Evolutionary conservation across 2,329 filamentous ascomycete genomes (phyloP).

Genomic region (Ophiostoma sp.): DNA sequence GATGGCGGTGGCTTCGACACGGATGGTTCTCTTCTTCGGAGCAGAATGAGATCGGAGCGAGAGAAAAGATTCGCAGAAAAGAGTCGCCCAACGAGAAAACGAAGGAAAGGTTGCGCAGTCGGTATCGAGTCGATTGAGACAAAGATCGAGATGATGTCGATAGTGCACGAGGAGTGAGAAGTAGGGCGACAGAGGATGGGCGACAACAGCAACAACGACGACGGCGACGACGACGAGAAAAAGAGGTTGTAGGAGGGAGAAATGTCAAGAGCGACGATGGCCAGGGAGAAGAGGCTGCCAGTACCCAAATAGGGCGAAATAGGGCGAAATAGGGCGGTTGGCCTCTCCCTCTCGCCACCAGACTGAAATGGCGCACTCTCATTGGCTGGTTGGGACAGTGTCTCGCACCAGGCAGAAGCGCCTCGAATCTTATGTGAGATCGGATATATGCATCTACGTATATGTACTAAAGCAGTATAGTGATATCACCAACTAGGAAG

Average conservation of each 20-base stretch:
- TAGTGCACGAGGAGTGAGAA: neutral
- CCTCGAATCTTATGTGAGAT: constrained; percentile 7
- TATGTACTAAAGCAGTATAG: neutral
- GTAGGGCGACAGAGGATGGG: neutral
- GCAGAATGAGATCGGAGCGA: neutral
- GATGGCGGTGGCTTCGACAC: neutral
- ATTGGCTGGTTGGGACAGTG: neutral
- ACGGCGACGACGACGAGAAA: neutral
- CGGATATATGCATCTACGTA: neutral
- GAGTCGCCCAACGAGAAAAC: neutral
- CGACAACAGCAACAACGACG: neutral
- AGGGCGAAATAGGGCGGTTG: neutral
- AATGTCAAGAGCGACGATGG: neutral
- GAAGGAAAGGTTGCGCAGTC: constrained; percentile 12
- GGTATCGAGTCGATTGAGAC: neutral
- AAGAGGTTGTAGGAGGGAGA: constrained; percentile 9
- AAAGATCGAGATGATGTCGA: neutral
- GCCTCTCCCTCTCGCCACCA: neutral
- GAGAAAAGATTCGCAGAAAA: neutral
- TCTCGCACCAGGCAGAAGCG: constrained; percentile 20
- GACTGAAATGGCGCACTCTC: neutral
- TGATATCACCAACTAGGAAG: neutral
- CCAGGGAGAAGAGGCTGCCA: neutral
- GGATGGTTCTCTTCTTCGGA: neutral
- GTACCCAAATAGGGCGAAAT: constrained; percentile 4